These are phyloP conservation scores for Cladochytrium tenue DNA, from an alignment of 371 early-diverging fungal genomes.

Conservation along the genomic window DNA sequence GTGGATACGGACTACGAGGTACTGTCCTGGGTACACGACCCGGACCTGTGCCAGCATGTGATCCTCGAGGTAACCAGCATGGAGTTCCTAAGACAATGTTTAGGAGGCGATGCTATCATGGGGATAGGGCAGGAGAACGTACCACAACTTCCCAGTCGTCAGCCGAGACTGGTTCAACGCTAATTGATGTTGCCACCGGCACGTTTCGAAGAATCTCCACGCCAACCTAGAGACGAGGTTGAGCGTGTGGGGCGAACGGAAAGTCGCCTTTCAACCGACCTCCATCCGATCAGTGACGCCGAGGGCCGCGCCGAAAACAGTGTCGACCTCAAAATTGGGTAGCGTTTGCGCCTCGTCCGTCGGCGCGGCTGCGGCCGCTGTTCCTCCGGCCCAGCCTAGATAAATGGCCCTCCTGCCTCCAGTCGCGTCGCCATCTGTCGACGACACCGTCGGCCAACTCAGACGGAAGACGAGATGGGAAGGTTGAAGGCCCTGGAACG, in stretches of 20 bases:
- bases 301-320: neutral
- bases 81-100: constrained; percentile 62
- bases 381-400: neutral
- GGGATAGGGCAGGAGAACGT: neutral
- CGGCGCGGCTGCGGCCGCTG: neutral
- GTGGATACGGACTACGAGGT: constrained; percentile 75
- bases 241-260: too few relatives aligned
- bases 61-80: constrained; percentile 80
- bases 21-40: constrained; percentile 66
- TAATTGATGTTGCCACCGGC: constrained; percentile 61
- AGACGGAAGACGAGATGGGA: neutral
- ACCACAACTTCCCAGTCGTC: constrained; percentile 90
- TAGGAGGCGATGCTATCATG: neutral
- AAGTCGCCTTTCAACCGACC: neutral
- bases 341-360: neutral
- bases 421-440: neutral
- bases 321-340: neutral
- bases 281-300: neutral
- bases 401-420: neutral
- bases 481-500: constrained; percentile 4
- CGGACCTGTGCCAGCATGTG: constrained; percentile 75
- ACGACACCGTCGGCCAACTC: neutral
- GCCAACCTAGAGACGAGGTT: constrained; percentile 61
- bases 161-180: constrained; percentile 74
- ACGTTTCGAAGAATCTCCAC: constrained; percentile 65